Conservation (phyloP, 495 filamentous ascomycete genomes). For the Penicillium goetzii region DNA sequence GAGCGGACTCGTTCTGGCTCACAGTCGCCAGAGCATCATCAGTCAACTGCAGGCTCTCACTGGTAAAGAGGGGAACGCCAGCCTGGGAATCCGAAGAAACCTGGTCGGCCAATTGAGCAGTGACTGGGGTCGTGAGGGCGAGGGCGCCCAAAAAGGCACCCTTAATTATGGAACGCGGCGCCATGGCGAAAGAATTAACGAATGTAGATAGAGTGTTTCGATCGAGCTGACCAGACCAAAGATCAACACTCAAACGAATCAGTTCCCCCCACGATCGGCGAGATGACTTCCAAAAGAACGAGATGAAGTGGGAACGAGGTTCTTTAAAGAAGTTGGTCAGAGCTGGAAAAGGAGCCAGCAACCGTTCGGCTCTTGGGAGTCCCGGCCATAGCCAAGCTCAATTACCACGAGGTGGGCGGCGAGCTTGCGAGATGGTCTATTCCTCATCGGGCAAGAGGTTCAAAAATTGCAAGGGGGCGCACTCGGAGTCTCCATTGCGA, state of each 20-base stretch:
- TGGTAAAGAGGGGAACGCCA: slow-evolving; percentile 37
- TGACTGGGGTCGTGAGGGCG: slow-evolving; percentile 12
- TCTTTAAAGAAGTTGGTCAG: slow-evolving; percentile 13
- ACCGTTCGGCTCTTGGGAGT: neutral
- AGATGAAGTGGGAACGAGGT: slow-evolving; percentile 4
- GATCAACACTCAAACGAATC: neutral
- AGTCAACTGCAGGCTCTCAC: slow-evolving; percentile 50
- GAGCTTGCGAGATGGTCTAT: neutral
- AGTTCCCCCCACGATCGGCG: slow-evolving; percentile 11
- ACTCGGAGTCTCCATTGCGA: neutral
- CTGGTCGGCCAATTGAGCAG: slow-evolving; percentile 15
- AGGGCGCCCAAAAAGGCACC: slow-evolving; percentile 21
- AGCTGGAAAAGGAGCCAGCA: neutral
- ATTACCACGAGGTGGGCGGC: slow-evolving; percentile 18
- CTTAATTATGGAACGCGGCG: slow-evolving; percentile 12
- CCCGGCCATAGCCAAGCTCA: slow-evolving; percentile 9
- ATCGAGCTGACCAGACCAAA: neutral
- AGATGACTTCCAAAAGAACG: slow-evolving; percentile 9
- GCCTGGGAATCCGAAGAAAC: slow-evolving; percentile 25
- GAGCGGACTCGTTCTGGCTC: slow-evolving; percentile 21
- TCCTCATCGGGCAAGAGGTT: neutral
- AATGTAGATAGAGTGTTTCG: neutral
- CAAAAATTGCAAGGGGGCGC: neutral
- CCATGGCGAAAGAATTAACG: slow-evolving; percentile 16
- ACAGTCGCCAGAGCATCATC: slow-evolving; percentile 42